Base-by-base conservation (phyloP, 2,329 filamentous ascomycete species). In the Coniochaeta sp. region DNA sequence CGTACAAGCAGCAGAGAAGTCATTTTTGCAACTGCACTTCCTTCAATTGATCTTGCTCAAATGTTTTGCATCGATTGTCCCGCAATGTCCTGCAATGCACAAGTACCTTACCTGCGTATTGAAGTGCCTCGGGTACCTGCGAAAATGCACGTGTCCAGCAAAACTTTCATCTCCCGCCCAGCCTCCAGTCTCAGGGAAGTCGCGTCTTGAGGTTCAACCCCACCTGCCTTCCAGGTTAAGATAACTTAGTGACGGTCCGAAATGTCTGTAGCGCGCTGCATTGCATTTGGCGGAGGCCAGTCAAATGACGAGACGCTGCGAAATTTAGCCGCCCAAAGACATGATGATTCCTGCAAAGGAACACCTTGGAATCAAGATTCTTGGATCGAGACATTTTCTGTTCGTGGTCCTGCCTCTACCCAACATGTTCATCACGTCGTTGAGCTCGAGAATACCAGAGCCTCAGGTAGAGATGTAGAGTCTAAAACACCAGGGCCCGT, bases 151-250 rank as follows among this genome's bases (percentile, higher is more conserved):
- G 22, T 50, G 47, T 52, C 16, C 10, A 28, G 24, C 4, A 22
- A 6, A 30, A 52, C 3, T 14, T 52, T 28, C 17, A 36, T 52
- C 24, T 52, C n/a, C n/a, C 30, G 30, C 55, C 38, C 36, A 57
- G 36, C 55, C 38, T 57, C 34, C 55, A 30, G 38, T 34, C 54
- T 56, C 54, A 36, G 54, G 54, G 54, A 56, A 57, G 55, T 57
- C 55, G 55, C 55, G 55, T 57, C 55, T 57, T 30, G 38, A 57
- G 55, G 16, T 56, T 56, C n/a, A 30, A 40, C 55, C 55, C 55
- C 55, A 57, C 55, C 55, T 12, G 30, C n/a, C n/a, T n/a, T n/a
- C n/a, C n/a, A n/a, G n/a, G n/a, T n/a, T n/a, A n/a, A n/a, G n/a
- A n/a, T n/a, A n/a, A n/a, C n/a, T n/a, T n/a, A n/a, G n/a, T n/a